Evolutionary conservation across 139 green algal genomes (phyloP).

Genomic region (Chlamydomonas sp.): DNA sequence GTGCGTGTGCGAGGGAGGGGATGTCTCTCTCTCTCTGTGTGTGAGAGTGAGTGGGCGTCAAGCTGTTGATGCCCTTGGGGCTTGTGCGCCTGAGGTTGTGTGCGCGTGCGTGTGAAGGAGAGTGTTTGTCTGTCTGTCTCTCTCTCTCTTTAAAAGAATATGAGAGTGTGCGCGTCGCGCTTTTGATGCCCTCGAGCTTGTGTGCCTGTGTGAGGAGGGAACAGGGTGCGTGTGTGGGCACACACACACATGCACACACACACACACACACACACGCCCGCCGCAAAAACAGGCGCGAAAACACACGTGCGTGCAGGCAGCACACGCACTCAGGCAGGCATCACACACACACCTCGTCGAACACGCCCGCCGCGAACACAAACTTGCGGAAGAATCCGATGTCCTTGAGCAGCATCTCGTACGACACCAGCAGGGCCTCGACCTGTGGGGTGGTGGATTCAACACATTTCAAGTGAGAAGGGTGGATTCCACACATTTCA

Average conservation of each 20-base stretch:
- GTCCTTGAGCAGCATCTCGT: slow-evolving; percentile 61
- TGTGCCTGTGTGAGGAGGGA: slow-evolving; percentile 60
- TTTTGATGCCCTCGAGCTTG: slow-evolving; percentile 60
- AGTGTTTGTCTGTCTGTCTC: no score
- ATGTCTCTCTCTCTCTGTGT: no score
- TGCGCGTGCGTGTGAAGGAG: no score
- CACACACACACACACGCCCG: no score
- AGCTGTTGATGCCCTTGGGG: slow-evolving; percentile 55
- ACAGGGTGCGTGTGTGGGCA: no score
- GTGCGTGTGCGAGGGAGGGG: no score
- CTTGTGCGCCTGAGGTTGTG: slow-evolving; percentile 67
- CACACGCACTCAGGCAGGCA: neutral
- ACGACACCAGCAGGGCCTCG: slow-evolving; percentile 74
- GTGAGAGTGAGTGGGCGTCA: slow-evolving; percentile 28
- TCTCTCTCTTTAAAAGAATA: slow-evolving; percentile 63
- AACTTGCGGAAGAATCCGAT: slow-evolving; percentile 7
- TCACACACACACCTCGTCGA: slow-evolving; percentile 5
- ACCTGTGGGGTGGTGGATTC: slow-evolving; percentile 28
- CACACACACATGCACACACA: no score
- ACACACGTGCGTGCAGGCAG: neutral
- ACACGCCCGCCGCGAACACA: slow-evolving; percentile 3
- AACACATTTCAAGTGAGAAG: slow-evolving; percentile 8
- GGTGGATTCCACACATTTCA: slow-evolving; percentile 5
- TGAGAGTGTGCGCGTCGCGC: slow-evolving; percentile 46
- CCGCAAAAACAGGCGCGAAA: no score